Evolutionary conservation across 2,329 filamentous ascomycete species (phyloP).

Genomic region (Alternaria brassicae): DNA sequence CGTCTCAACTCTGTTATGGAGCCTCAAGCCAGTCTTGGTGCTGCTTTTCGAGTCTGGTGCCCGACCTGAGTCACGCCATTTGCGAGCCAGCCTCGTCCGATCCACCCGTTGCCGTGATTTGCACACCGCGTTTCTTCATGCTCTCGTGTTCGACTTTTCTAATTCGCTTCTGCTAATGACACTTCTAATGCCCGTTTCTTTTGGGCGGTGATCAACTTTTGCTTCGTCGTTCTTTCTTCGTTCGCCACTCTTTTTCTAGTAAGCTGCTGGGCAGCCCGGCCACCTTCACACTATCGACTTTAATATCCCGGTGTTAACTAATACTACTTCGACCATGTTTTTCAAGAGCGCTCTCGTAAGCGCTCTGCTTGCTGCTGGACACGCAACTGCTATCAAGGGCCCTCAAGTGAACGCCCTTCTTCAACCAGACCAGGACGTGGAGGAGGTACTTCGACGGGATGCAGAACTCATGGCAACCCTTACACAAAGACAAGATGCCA

Average conservation of each 20-base stretch:
- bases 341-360: conserved; percentile 40
- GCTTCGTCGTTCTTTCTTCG: conserved; percentile 38
- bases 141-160: conserved; percentile 30
- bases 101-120: conserved; percentile 25
- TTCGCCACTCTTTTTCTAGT: conserved; percentile 38
- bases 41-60: conserved; percentile 38
- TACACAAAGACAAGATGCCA: conserved; percentile 46
- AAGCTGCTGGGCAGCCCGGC: conserved; percentile 50
- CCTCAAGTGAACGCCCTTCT: conserved; percentile 36
- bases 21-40: conserved; percentile 35
- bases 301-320: conserved; percentile 45
- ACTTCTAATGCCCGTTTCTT: conserved; percentile 41
- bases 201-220: conserved; percentile 31
- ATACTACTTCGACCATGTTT: conserved; percentile 43
- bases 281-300: conserved; percentile 35
- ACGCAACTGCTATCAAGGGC: conserved; percentile 39
- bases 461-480: conserved; percentile 45
- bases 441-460: conserved; percentile 44
- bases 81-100: conserved; percentile 23
- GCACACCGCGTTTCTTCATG: conserved; percentile 24
- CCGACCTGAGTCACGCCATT: conserved; percentile 42
- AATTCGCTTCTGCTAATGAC: conserved; percentile 39
- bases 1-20: conserved; percentile 44
- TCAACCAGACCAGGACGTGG: conserved; percentile 40
- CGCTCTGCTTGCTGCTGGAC: conserved; percentile 44